Evolutionary conservation across 2,329 filamentous ascomycete genomes (phyloP).

Genomic region (Clarireedia homoeocarpa): DNA sequence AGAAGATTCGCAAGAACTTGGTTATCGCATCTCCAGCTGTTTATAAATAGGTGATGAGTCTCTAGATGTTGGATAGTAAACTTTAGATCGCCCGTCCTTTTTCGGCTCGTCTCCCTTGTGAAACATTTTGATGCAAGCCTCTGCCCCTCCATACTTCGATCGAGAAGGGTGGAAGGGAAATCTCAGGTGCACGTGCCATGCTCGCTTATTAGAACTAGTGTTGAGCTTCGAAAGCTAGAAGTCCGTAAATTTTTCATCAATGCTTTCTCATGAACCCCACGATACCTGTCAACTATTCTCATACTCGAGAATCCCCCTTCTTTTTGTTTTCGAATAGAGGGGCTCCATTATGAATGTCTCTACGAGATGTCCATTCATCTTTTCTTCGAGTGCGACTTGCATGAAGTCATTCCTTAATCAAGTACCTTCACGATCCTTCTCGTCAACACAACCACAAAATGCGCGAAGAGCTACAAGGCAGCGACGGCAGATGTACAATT

Average conservation of each 20-base stretch:
- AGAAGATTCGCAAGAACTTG: slow-evolving; percentile 43
- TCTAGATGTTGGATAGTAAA: too few relatives aligned
- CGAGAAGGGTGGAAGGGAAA: neutral
- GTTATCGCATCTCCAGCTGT: slow-evolving; percentile 26
- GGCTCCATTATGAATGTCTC: slow-evolving; percentile 22
- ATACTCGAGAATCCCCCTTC: neutral
- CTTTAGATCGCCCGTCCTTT: neutral
- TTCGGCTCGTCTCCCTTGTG: neutral
- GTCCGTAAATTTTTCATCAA: slow-evolving; percentile 1
- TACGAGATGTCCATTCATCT: slow-evolving; percentile 20
- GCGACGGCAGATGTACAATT: slow-evolving; percentile 24
- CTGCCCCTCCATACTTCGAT: neutral
- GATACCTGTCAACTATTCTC: slow-evolving; percentile 1
- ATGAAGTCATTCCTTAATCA: slow-evolving; percentile 20
- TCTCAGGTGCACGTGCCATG: neutral
- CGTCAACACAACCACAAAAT: slow-evolving; percentile 22
- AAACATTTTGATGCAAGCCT: neutral
- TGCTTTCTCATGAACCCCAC: slow-evolving; percentile 4
- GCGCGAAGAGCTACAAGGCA: slow-evolving; percentile 21
- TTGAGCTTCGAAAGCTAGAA: neutral
- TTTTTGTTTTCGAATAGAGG: neutral
- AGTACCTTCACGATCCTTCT: slow-evolving; percentile 25
- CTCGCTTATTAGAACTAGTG: neutral
- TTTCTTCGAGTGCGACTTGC: slow-evolving; percentile 15
- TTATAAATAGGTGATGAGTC: neutral